Evolutionary conservation across 2,329 filamentous ascomycete genomes (phyloP).

Genomic region (Ophiocordyceps unilateralis): DNA sequence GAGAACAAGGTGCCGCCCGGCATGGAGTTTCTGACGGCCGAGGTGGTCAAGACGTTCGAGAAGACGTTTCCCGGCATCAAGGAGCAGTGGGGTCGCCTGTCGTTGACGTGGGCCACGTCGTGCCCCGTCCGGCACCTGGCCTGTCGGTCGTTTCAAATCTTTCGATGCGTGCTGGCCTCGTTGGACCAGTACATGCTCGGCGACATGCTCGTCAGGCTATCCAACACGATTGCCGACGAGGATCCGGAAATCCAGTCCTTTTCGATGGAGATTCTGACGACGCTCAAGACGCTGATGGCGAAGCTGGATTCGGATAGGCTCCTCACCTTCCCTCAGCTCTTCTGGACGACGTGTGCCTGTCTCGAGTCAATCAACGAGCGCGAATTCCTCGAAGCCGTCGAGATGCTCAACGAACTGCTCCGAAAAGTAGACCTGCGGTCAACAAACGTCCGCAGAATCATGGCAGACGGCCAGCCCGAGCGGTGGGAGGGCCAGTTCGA

Average conservation of each 20-base stretch:
- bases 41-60: slow-evolving; percentile 74
- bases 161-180: slow-evolving; percentile 80
- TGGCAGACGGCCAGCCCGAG: slow-evolving; percentile 63
- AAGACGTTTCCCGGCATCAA: slow-evolving; percentile 72
- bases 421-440: slow-evolving; percentile 68
- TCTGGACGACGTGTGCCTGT: slow-evolving; percentile 96
- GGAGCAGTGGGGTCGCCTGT: slow-evolving; percentile 79
- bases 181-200: slow-evolving; percentile 88
- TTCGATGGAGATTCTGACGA: slow-evolving; percentile 94
- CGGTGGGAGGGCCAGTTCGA: slow-evolving; percentile 85
- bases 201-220: slow-evolving; percentile 88
- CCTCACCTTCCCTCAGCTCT: slow-evolving; percentile 81
- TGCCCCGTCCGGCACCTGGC: slow-evolving; percentile 90
- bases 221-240: slow-evolving; percentile 93
- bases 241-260: slow-evolving; percentile 91
- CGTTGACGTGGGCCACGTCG: slow-evolving; percentile 88
- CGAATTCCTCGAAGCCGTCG: slow-evolving; percentile 80
- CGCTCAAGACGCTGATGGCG: slow-evolving; percentile 75
- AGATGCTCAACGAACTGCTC: slow-evolving; percentile 78
- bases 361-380: slow-evolving; percentile 92
- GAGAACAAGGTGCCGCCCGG: slow-evolving; percentile 68
- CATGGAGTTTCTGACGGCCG: slow-evolving; percentile 70
- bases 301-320: slow-evolving; percentile 68
- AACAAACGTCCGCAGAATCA: slow-evolving; percentile 46
- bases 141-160: slow-evolving; percentile 94